Evolutionary conservation across 2,329 filamentous ascomycete genomes (phyloP), one percentile per base, ranked within the genome.

Genomic region (Fusarium anthophilum): DNA sequence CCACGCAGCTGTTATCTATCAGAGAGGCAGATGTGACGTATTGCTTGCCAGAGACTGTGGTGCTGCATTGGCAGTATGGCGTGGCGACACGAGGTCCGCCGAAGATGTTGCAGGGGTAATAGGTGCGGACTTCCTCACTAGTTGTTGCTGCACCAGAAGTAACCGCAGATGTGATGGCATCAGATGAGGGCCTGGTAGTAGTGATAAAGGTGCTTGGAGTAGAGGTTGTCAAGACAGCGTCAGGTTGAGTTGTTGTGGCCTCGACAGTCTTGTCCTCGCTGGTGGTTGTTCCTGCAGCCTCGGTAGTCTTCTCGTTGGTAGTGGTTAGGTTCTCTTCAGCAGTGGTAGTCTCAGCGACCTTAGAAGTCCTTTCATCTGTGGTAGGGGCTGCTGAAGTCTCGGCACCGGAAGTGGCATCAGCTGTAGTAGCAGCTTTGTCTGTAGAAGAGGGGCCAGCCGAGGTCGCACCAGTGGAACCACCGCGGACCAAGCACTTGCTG

Each of bases 31-130:
- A 45, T 6, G 53, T 35, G 15, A 66, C 20, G 24, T 66, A 69
- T n/a, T 55, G 62, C 41, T 55, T 50, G 13, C 38, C 66, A 13
- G 35, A 43, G 26, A 66, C 30, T 4, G 66, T 69, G 18, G 66
- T 67, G 8, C 24, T 26, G n/a, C 66, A 69, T n/a, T 67, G 55
- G 9, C 66, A 69, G 43, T 69, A 66, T 14, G 66, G 47, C 13
- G 39, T 56, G 14, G 30, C 37, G 22, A 69, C 63, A 5, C 55
- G 48, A 13, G 66, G 66, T 9, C 66, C 66, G 2, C 63, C 66
- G n/a, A 22, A 35, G 26, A 61, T 43, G 2, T 18, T 24, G 20
- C 66, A 69, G 10, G 63, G 63, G 11, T 61, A 69, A 43, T 66
- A 39, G 13, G 48, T 67, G 13, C 55, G 63, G 18, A 17, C 20